A percentile compares a stretch with the other conserved stretches of the same genome.
These are phyloP conservation scores for Mycena alexandri DNA, from an alignment of 768 basidiomycete species.

Conservation along the genomic window DNA sequence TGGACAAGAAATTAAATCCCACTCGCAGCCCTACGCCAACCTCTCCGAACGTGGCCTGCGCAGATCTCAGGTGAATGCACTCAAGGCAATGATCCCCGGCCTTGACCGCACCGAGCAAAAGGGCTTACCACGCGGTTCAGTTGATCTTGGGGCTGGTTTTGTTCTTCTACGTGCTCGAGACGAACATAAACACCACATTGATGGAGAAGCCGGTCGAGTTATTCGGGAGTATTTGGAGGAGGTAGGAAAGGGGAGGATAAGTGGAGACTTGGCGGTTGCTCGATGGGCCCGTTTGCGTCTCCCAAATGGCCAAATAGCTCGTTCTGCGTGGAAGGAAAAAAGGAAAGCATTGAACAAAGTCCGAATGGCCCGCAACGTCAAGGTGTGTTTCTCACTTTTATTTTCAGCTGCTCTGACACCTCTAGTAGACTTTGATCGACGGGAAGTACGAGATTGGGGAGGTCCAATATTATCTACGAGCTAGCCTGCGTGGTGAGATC, in stretches of 20 bases:
- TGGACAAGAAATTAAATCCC: no score
- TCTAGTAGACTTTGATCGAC: no score
- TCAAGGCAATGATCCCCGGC: constrained; percentile 17
- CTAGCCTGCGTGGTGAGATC: no score
- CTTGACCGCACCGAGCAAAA: constrained; percentile 16
- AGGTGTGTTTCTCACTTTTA: no score
- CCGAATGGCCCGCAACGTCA: constrained; percentile 29
- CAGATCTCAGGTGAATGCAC: constrained; percentile 31
- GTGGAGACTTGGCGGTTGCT: background rate
- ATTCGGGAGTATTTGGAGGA: constrained; percentile 10
- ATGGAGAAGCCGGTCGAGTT: background rate
- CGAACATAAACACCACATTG: background rate
- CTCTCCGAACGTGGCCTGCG: constrained; percentile 33
- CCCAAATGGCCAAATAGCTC: constrained; percentile 40
- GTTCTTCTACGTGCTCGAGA: constrained; percentile 29
- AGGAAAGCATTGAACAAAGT: background rate
- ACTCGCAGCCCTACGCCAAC: constrained; percentile 37
- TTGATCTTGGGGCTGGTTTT: constrained; percentile 31
- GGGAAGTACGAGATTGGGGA: no score
- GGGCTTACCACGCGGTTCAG: background rate
- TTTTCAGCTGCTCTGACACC: no score
- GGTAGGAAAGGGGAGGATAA: no score
- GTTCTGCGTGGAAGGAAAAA: constrained; percentile 37
- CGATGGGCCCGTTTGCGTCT: constrained; percentile 38
- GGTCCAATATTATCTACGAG: no score